Evolutionary conservation across 805 yeast species (phyloP), one percentile per base, ranked within the genome.

Genomic region (Candida cerambycidarum): DNA sequence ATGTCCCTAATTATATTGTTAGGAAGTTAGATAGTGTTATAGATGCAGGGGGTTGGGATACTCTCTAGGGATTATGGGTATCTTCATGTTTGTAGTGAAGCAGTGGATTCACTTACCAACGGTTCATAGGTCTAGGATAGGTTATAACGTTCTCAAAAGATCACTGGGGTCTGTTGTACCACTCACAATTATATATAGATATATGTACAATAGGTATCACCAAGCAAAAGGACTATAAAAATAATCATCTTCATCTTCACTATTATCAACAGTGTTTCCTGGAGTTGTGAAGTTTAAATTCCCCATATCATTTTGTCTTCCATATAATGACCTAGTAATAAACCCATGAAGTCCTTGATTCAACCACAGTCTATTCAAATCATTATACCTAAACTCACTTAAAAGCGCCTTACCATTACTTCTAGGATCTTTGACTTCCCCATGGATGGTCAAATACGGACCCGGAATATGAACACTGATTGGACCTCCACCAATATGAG

Each of bases 21-120:
- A 72, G 98, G 48, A 81, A 82, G 50, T 72, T 92, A 12, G 98
- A 92, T 53, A 80, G 83, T 30, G 78, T 76, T 6, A 63, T 83
- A 25, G 98, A 92, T 61, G 79, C 84, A 29, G 99, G 99, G 7
- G 99, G 99, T 0, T 92, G 99, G 99, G 93, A 85, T 53, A 86
- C 93, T 1, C 66, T 85, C 47, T 88, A 66, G 59, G 33, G 23
- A 6, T 21, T 21, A 21, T 6, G 8, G 23, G 8, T 21, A 21
- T 21, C n/a, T n/a, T n/a, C n/a, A n/a, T n/a, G n/a, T n/a, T n/a
- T n/a, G n/a, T n/a, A n/a, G n/a, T n/a, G n/a, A n/a, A n/a, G n/a
- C n/a, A n/a, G n/a, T n/a, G n/a, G n/a, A n/a, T n/a, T n/a, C n/a
- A n/a, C n/a, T n/a, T n/a, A n/a, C n/a, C n/a, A n/a, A n/a, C n/a